Base-by-base conservation (phyloP, 2,329 filamentous ascomycete species). In the Aspergillus sp. region DNA sequence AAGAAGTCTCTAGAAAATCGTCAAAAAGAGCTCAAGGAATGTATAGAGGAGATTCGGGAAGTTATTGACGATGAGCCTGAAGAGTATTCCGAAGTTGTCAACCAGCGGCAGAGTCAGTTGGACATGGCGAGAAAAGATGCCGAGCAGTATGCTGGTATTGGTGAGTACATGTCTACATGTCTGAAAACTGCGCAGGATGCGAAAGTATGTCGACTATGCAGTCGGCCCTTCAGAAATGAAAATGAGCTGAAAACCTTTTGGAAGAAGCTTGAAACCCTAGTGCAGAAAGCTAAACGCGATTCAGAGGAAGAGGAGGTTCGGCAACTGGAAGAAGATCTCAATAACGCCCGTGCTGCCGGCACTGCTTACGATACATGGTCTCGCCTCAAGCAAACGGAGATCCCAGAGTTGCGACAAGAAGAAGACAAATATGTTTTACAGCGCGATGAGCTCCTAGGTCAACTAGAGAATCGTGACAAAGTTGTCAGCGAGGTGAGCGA, bases 161-260 rank as follows among this genome's bases (percentile, higher is more conserved):
- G 87, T 48, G 82, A 88, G 13, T 96, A 91, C 71, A 92, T 90
- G 70, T 78, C 78, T 44, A 84, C 85, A 51, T 91, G 89, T 67
- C 78, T 91, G 50, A 81, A 85, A 36, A 82, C 81, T 20, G 83
- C 90, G 11, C 81, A 89, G 54, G 80, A 85, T 34, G 84, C 89
- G 53, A 89, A 91, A 64, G 83, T 83, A 44, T 98, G 93, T 71
- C 83, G 85, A 34, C 84, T 95, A 20, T 98, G 93, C 69, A 82
- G 85, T 43, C 85, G 91, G 53, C 74, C 80, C 4, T 92, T 96
- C 70, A 73, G 85, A 55, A 68, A 78, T 79, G 64, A 81, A 75
- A 32, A 85, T 83, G 66, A 86, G 83, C 62, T 86, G 81, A n/a
- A 84, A 79, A 52, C 81, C 4, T 79, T 96, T 59, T 77, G 86